Evolutionary conservation across 352 stramenopile genomes (phyloP), one percentile per base, ranked within the genome.

Genomic region (Achlya hypogyna): DNA sequence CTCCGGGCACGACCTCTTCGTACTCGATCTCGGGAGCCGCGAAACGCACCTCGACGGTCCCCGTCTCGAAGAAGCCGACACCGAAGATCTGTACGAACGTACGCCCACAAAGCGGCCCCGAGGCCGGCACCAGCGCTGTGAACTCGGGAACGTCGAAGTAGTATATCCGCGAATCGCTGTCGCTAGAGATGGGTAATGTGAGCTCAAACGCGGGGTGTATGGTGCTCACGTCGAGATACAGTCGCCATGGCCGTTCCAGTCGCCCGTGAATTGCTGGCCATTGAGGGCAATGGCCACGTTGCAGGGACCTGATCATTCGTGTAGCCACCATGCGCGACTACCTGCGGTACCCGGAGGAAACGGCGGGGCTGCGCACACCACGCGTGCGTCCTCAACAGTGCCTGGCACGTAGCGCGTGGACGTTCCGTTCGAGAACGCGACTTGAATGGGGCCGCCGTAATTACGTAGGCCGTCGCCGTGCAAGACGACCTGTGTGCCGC

Each of bases 211-310:
- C 23, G 6, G 16, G 31, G 8, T 49, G 18, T 18, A 49, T 49
- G n/a, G 23, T 22, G 14, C 16, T 42, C 35, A 67, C 60, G 16
- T 42, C 9, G 40, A 5, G 8, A 22, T 56, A 5, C 42, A 67
- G 35, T 67, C 38, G 23, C 43, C 43, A 5, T 34, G 22, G 42
- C 23, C 47, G 22, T 49, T 67, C 60, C 60, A 67, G 9, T 56
- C 20, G 0, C 60, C 60, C 20, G 47, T 58, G 34, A 67, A 67
- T 38, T 67, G 60, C 31, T 67, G 60, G 51, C 47, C 60, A 40
- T 67, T 67, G 20, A 67, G 43, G 9, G 60, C 12, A 23, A 67
- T 27, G 18, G 51, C 29, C 20, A 67, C 60, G 22, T 59, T 38
- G 43, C 42, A 67, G 9, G 9, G 23, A 4, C 60, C 60, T 67